Conservation (phyloP, 2,329 filamentous ascomycete species). For the Emmonsia crescens region DNA sequence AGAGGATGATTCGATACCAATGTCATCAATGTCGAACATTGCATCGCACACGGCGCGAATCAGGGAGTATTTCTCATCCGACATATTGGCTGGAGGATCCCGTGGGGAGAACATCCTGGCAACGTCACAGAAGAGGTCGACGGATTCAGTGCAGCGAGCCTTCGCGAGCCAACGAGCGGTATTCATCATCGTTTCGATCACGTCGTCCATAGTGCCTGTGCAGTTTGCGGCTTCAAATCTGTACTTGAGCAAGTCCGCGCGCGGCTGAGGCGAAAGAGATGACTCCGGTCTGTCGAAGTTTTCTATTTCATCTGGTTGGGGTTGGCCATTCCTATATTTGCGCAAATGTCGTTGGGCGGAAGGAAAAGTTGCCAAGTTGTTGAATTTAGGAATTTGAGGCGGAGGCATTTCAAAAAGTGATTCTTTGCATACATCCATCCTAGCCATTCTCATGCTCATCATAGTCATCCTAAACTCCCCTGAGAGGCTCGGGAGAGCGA, state of each 20-base stretch:
- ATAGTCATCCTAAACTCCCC: background rate
- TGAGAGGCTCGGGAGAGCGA: background rate
- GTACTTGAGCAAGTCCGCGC: background rate
- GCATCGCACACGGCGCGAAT: conserved; percentile 7
- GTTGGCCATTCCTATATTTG: background rate
- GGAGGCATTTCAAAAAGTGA: background rate
- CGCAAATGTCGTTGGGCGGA: too few species aligned
- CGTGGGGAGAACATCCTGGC: conserved; percentile 15
- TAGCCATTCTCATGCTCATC: conserved; percentile 1
- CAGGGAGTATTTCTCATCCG: background rate
- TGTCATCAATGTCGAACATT: conserved; percentile 6
- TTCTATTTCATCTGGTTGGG: background rate
- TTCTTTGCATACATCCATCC: background rate
- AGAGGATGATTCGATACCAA: background rate
- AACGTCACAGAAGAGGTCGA: conserved; percentile 22
- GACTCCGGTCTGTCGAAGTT: background rate
- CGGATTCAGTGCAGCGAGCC: conserved; percentile 18
- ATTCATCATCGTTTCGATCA: conserved; percentile 16
- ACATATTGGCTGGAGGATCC: conserved; percentile 22
- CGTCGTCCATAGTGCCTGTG: conserved; percentile 2
- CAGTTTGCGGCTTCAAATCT: background rate
- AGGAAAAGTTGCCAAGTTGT: background rate
- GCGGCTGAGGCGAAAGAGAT: background rate
- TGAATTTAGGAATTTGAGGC: background rate
- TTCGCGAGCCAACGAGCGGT: conserved; percentile 19